Conservation (phyloP, 2,329 filamentous ascomycete genomes). For the Talaromyces sp. region DNA sequence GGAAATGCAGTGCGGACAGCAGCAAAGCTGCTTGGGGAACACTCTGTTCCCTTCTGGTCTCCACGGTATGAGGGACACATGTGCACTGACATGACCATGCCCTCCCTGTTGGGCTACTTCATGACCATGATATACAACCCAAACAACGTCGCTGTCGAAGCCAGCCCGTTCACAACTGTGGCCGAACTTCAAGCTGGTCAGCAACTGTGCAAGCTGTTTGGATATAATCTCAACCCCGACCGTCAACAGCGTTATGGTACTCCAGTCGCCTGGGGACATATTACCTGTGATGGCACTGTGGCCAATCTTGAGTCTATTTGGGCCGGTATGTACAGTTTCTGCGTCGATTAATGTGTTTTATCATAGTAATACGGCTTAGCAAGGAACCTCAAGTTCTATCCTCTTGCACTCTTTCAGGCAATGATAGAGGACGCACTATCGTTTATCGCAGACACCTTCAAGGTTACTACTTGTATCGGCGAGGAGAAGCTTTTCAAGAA, state of each 20-base stretch:
- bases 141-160: constrained; percentile 46
- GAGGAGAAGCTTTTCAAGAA: background rate
- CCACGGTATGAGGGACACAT: background rate
- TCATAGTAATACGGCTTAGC: background rate
- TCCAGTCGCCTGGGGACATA: constrained; percentile 38
- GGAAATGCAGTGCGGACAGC: background rate
- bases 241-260: constrained; percentile 14
- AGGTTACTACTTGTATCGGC: background rate
- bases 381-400: constrained; percentile 1
- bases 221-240: constrained; percentile 32
- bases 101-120: constrained; percentile 41
- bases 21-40: background rate
- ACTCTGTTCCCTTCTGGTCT: background rate
- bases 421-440: background rate
- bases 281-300: constrained; percentile 43
- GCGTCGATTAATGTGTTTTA: background rate
- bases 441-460: background rate
- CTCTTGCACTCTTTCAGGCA: background rate
- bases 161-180: constrained; percentile 41
- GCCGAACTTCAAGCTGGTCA: constrained; percentile 42
- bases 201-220: constrained; percentile 43
- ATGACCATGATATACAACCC: constrained; percentile 49
- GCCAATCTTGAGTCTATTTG: constrained; percentile 48
- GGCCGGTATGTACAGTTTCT: constrained; percentile 15
- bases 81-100: background rate